Evolutionary conservation across 2,329 filamentous ascomycete genomes (phyloP), one percentile per base, ranked within the genome.

Genomic region (Penicillium brasilianum): DNA sequence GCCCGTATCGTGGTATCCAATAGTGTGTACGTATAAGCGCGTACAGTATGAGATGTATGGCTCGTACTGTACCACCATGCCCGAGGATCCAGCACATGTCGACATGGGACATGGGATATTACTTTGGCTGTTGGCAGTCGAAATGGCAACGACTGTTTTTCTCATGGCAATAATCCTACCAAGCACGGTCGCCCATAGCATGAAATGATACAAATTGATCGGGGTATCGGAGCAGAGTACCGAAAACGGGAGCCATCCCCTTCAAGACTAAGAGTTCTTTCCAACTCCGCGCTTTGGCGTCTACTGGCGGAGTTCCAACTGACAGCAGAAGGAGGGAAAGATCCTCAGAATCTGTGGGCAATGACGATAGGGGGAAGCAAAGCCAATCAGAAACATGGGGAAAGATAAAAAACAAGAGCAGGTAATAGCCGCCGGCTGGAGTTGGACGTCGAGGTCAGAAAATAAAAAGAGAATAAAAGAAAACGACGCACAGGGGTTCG

Each of bases 241-340:
- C 48, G 22, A 32, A 58, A 30, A 34, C 16, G 37, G 48, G 55
- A 39, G 6, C 20, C 14, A 20, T 28, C 20, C 13, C 13, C 25
- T 13, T 51, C 34, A 50, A 50, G 30, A 11, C 50, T 6, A 28
- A 28, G 25, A 28, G 25, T 28, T 28, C 28, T 30, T 48, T 48
- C 48, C 28, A 44, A 25, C 48, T 58, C 55, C 48, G 55, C 48
- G 55, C 55, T 52, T 52, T 58, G 55, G 55, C 48, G 55, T 58
- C 55, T 58, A 58, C 48, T 37, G 55, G 37, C 36, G 28, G 22
- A 9, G 28, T 8, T 43, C 37, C n/a, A 16, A 34, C 20, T 18
- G 9, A 8, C 18, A 13, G 16, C 53, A 16, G 14, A 53, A 34
- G 48, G 39, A 25, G 55, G 32, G 52, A 51, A 53, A 7, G 55